A percentile compares a stretch with the other conserved stretches of the same genome.
These are phyloP conservation scores for Podospora anserina DNA, from an alignment of 495 filamentous ascomycete species.

Conservation along the genomic window DNA sequence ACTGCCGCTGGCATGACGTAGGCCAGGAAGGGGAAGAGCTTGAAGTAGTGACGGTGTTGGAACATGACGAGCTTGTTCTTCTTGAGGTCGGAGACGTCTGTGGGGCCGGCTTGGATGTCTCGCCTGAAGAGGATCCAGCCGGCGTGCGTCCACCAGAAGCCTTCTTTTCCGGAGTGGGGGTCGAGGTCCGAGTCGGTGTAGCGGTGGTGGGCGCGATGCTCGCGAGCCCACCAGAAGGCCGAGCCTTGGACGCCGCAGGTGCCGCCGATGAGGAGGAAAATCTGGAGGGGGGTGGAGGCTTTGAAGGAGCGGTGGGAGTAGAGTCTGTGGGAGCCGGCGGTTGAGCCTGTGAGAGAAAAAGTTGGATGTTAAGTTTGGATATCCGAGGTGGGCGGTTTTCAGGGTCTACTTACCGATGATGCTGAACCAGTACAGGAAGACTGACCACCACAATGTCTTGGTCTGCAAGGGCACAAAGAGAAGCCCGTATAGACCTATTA, in stretches of 20 bases:
- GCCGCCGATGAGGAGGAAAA: not conserved
- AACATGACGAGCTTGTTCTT: not conserved
- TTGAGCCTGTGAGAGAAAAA: not conserved
- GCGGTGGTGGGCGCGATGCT: not conserved
- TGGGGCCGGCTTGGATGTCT: not conserved
- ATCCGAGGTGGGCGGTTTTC: too few relatives aligned
- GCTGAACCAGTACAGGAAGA: not conserved
- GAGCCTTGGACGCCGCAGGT: not conserved
- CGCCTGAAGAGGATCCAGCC: not conserved
- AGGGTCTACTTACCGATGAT: not conserved
- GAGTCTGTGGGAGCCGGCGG: not conserved
- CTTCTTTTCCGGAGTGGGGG: not conserved
- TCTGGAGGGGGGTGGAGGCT: not conserved
- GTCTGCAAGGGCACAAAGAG: not conserved
- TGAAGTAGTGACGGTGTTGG: not conserved
- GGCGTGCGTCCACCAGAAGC: not conserved
- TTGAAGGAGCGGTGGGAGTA: not conserved
- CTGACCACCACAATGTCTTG: not conserved
- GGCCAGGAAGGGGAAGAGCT: not conserved
- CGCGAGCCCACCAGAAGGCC: not conserved
- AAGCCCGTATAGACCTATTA: not conserved
- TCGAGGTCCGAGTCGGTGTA: not conserved
- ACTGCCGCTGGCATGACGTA: not conserved
- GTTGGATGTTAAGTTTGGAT: not conserved
- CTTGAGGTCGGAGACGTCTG: not conserved